A percentile compares a stretch with the other conserved stretches of the same genome.
These are phyloP conservation scores for Leccinum boreale DNA, from an alignment of 768 basidiomycete species.

Conservation along the genomic window DNA sequence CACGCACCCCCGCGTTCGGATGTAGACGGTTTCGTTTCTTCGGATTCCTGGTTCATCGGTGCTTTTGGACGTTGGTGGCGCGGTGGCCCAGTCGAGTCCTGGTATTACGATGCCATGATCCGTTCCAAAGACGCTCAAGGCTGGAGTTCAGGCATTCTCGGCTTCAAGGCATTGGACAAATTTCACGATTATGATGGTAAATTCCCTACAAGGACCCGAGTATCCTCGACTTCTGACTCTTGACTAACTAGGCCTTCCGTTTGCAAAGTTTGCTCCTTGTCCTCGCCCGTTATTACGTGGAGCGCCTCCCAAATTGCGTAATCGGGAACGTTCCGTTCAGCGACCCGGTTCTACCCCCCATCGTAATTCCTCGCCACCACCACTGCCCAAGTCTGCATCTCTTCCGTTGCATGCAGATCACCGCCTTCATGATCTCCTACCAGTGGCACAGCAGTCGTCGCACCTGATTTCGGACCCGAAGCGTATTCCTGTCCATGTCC, in stretches of 20 bases:
- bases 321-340: constrained; percentile 54
- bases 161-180: constrained; percentile 69
- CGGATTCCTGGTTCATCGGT: constrained; percentile 87
- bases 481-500: constrained; percentile 26
- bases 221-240: constrained; percentile 1
- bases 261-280: constrained; percentile 47
- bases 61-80: constrained; percentile 92
- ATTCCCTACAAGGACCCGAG: constrained; percentile 13
- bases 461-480: constrained; percentile 23
- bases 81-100: constrained; percentile 76
- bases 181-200: constrained; percentile 66
- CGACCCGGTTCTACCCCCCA: constrained; percentile 35
- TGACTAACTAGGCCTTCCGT: constrained; percentile 45
- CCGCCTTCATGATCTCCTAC: constrained; percentile 27
- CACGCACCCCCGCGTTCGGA: constrained; percentile 29
- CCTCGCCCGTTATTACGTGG: constrained; percentile 41
- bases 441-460: constrained; percentile 23
- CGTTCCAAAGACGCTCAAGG: constrained; percentile 67
- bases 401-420: constrained; percentile 67
- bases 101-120: constrained; percentile 68
- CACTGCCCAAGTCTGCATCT: constrained; percentile 78
- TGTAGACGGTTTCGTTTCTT: constrained; percentile 48
- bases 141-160: constrained; percentile 75
- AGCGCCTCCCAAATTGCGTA: constrained; percentile 54
- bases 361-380: constrained; percentile 76